Conservation (phyloP, 805 yeast species). For the Pichia deserticola region DNA sequence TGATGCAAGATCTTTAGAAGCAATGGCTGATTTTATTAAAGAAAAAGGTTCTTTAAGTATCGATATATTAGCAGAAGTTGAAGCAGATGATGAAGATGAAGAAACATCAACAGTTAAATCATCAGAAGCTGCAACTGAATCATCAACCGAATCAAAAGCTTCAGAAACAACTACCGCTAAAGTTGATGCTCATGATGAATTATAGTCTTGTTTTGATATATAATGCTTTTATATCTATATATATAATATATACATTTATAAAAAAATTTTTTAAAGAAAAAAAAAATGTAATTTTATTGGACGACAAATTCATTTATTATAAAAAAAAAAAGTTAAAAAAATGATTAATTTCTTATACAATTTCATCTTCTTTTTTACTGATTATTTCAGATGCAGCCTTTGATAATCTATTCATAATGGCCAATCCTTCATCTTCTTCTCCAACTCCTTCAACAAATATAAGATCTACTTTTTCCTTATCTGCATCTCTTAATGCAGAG, state of each 20-base stretch:
- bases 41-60: constrained; percentile 56
- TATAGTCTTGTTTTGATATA: constrained; percentile 3
- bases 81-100: constrained; percentile 11
- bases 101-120: constrained; percentile 18
- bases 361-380: background rate
- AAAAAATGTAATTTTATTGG: no score
- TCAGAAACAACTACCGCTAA: background rate
- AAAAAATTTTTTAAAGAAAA: background rate
- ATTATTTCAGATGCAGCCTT: constrained; percentile 65
- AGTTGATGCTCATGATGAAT: constrained; percentile 14
- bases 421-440: constrained; percentile 76
- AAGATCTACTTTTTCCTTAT: constrained; percentile 49
- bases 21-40: constrained; percentile 62
- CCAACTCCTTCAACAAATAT: constrained; percentile 81
- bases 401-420: constrained; percentile 83
- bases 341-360: background rate
- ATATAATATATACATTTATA: background rate
- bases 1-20: constrained; percentile 68
- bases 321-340: background rate
- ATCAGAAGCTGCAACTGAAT: constrained; percentile 22
- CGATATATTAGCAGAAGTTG: constrained; percentile 37
- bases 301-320: background rate
- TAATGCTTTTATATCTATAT: background rate
- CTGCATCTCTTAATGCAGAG: constrained; percentile 65
- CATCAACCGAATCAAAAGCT: background rate